Percentiles rank a stretch among this genome's conserved stretches.
phyloP scores from a whole-genome alignment of 306 rosid genomes.

The Rosa lucieae region DNA sequence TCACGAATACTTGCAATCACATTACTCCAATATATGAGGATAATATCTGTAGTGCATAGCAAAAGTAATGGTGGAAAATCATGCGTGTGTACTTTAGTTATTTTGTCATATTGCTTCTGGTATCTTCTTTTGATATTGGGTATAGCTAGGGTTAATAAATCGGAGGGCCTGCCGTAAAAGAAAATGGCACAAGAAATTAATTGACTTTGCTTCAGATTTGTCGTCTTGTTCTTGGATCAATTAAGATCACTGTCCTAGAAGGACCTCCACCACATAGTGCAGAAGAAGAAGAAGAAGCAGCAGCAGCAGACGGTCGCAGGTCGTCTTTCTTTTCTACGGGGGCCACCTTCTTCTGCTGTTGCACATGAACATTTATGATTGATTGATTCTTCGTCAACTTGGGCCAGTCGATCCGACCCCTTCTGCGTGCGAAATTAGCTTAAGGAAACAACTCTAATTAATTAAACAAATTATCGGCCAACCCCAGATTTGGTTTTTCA shows the following conservation, averaged over 20 bases:
- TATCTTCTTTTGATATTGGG: neutral
- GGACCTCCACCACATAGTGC: slow-evolving; percentile 13
- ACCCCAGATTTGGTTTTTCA: neutral
- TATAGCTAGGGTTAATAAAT: neutral
- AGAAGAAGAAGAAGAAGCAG: neutral
- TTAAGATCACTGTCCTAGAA: neutral
- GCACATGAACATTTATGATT: neutral
- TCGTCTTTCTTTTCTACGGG: neutral
- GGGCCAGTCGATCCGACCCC: neutral
- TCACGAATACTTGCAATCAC: neutral
- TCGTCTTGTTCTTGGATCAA: neutral
- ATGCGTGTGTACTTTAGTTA: neutral
- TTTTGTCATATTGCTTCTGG: neutral
- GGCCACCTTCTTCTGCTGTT: neutral
- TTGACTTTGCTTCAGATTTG: neutral
- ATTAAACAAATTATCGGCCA: neutral
- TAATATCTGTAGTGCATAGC: neutral
- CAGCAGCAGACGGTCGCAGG: neutral
- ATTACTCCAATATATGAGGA: neutral
- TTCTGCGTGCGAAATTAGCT: neutral
- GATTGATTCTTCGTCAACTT: neutral
- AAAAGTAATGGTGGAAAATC: neutral
- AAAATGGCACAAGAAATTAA: neutral
- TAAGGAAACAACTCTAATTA: neutral
- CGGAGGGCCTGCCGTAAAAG: neutral